These are phyloP conservation scores for Boletales sp. DNA, from an alignment of 768 basidiomycete species.

Conservation along the genomic window DNA sequence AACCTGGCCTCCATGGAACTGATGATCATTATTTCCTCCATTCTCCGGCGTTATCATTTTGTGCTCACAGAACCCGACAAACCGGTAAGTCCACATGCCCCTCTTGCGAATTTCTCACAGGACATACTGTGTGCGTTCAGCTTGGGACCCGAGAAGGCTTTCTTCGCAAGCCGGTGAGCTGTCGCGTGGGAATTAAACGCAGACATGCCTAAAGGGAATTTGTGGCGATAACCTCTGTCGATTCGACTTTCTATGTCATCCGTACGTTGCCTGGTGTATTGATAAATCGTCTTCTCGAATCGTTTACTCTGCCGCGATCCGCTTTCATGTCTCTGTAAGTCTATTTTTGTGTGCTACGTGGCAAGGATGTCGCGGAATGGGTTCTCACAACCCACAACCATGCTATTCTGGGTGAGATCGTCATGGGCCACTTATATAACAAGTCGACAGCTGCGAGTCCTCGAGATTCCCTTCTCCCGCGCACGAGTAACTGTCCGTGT, in stretches of 20 bases:
- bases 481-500: constrained; percentile 2
- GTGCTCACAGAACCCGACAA: constrained; percentile 59
- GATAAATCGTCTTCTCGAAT: too few relatives aligned
- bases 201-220: constrained; percentile 37
- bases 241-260: not conserved
- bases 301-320: not conserved
- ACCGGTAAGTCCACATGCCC: constrained; percentile 39
- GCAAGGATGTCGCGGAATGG: not conserved
- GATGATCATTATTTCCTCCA: constrained; percentile 75
- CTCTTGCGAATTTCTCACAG: constrained; percentile 1
- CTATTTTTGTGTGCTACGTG: constrained; percentile 18
- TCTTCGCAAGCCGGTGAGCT: constrained; percentile 75
- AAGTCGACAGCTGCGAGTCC: not conserved
- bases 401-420: constrained; percentile 4
- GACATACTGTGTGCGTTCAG: constrained; percentile 32
- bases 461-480: constrained; percentile 6
- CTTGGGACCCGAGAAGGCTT: constrained; percentile 82
- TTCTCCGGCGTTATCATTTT: constrained; percentile 73
- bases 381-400: not conserved
- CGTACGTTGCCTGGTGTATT: constrained; percentile 1
- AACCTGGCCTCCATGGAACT: constrained; percentile 81
- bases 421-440: constrained; percentile 9
- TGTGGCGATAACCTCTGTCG: not conserved
- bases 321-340: not conserved
- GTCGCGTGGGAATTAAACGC: constrained; percentile 68